A percentile compares a stretch with the other conserved stretches of the same genome.
phyloP scores from a whole-genome alignment of 305 asterid genomes.

The Ruellia speciosa region DNA sequence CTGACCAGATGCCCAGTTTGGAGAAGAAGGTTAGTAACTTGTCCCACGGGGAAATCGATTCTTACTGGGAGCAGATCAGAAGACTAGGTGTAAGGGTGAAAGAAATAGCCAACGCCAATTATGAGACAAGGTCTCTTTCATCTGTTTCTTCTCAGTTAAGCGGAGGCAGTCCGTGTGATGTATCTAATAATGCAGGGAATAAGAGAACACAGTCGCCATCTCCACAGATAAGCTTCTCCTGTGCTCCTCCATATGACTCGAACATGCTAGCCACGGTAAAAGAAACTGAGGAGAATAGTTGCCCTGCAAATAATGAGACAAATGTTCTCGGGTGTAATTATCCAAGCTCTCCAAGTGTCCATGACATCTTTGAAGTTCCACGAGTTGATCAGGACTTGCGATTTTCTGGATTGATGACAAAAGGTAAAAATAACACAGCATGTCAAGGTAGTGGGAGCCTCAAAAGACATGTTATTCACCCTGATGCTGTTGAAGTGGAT shows the following conservation, averaged over 20 bases:
- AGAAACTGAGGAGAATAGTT: constrained; percentile 21
- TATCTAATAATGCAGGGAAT: constrained; percentile 20
- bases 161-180: constrained; percentile 25
- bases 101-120: constrained; percentile 44
- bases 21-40: constrained; percentile 36
- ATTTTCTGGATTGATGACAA: constrained; percentile 24
- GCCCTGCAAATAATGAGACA: constrained; percentile 15
- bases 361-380: constrained; percentile 86
- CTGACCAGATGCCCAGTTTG: constrained; percentile 26
- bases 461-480: constrained; percentile 23
- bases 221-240: constrained; percentile 23
- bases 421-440: constrained; percentile 20
- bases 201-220: constrained; percentile 40
- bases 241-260: constrained; percentile 13
- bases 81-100: constrained; percentile 49
- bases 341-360: constrained; percentile 39
- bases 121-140: constrained; percentile 36
- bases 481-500: constrained; percentile 28
- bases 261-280: constrained; percentile 14
- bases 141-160: constrained; percentile 31
- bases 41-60: constrained; percentile 30
- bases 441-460: constrained; percentile 21
- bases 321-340: constrained; percentile 24
- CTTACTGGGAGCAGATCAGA: constrained; percentile 61
- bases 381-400: constrained; percentile 27